A percentile compares a stretch with the other conserved stretches of the same genome.
phyloP scores from a whole-genome alignment of 345 rosid genomes.

The Physaria fendleri region DNA sequence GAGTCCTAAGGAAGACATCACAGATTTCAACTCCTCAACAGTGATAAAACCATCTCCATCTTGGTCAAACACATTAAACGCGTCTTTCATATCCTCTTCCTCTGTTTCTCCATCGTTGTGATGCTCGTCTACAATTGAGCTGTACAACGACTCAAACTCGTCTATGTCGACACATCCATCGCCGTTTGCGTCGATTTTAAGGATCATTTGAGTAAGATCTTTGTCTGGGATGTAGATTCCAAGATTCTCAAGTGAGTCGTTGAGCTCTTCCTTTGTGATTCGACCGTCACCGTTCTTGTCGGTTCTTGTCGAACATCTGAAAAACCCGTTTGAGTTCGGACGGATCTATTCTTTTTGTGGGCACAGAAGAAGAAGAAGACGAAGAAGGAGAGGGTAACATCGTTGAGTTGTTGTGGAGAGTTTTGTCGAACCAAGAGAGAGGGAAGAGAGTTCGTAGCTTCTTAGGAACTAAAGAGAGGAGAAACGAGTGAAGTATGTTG shows the following conservation, averaged over 20 bases:
- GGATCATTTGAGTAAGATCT: slow-evolving; percentile 29
- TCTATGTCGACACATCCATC: slow-evolving; percentile 34
- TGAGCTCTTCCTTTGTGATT: slow-evolving; percentile 32
- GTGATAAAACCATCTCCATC: slow-evolving; percentile 35
- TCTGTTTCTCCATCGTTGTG: slow-evolving; percentile 28
- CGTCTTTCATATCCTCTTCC: slow-evolving; percentile 37
- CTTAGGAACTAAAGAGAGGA: slow-evolving; percentile 29
- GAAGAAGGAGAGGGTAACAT: slow-evolving; percentile 11
- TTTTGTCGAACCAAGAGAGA: slow-evolving; percentile 29
- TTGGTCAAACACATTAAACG: slow-evolving; percentile 35
- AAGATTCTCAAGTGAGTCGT: slow-evolving; percentile 30
- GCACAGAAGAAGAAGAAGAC: neutral
- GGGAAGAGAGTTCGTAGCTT: slow-evolving; percentile 23
- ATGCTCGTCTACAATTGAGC: slow-evolving; percentile 25
- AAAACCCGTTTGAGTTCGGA: slow-evolving; percentile 31
- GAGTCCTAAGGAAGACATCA: slow-evolving; percentile 33
- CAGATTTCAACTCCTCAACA: slow-evolving; percentile 30
- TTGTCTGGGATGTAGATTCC: slow-evolving; percentile 34
- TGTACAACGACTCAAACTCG: slow-evolving; percentile 28
- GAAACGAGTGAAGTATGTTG: slow-evolving; percentile 25
- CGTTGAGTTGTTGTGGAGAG: slow-evolving; percentile 12
- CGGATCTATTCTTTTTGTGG: slow-evolving; percentile 6
- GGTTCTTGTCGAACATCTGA: slow-evolving; percentile 33
- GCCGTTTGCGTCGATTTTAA: slow-evolving; percentile 26
- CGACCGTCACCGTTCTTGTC: slow-evolving; percentile 34